phyloP scores from a whole-genome alignment of 441 rosid genomes.

The Erodium chrysanthum region DNA sequence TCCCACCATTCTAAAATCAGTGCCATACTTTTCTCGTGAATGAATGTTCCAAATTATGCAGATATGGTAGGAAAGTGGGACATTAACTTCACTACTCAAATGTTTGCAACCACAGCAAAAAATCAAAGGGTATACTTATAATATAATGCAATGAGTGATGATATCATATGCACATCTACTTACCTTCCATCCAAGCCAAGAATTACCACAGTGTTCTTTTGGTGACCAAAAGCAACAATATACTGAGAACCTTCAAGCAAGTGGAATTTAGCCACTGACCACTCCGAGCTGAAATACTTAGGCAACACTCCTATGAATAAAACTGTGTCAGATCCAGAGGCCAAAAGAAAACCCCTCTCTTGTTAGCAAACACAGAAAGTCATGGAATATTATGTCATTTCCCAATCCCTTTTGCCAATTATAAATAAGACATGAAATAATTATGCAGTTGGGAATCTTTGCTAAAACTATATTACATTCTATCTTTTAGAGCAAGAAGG shows the following conservation, averaged over 20 bases:
- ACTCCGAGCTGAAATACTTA: slow-evolving; percentile 86
- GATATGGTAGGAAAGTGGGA: no score
- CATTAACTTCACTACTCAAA: no score
- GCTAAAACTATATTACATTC: not conserved
- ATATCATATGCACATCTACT: not conserved
- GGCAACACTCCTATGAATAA: slow-evolving; percentile 62
- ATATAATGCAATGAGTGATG: not conserved
- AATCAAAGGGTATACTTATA: not conserved
- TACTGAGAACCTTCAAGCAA: slow-evolving; percentile 62
- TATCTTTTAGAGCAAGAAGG: not conserved
- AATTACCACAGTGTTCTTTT: slow-evolving; percentile 48
- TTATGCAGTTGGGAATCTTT: not conserved
- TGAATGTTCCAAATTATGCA: not conserved
- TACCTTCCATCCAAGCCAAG: slow-evolving; percentile 88
- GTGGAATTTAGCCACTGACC: slow-evolving; percentile 91
- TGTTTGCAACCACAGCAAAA: not conserved
- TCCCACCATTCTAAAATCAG: not conserved
- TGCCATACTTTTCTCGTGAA: not conserved
- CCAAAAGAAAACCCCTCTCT: not conserved
- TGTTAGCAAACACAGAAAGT: not conserved
- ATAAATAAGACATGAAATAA: not conserved
- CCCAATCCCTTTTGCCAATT: not conserved
- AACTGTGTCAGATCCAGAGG: slow-evolving; percentile 1
- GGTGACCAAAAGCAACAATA: slow-evolving; percentile 73
- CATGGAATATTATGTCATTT: not conserved